Evolutionary conservation across 192 early-diverging fungal species (phyloP).

Genomic region (Thoreauomyces humboldtii): DNA sequence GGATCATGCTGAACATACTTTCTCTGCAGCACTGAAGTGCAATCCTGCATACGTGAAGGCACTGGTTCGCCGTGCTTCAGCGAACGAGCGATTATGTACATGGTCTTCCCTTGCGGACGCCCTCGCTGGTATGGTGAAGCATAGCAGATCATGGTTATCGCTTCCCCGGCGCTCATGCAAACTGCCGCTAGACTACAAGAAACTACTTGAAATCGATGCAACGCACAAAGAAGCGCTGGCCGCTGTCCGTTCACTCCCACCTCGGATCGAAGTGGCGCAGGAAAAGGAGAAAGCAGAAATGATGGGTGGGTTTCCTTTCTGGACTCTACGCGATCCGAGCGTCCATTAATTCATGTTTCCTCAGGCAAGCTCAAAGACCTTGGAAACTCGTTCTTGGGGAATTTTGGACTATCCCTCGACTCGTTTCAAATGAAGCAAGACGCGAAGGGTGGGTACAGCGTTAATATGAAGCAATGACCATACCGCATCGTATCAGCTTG

Average conservation of each 20-base stretch:
- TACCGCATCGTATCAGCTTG: too few species aligned
- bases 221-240: conserved; percentile 28
- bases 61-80: conserved; percentile 57
- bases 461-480: conserved; percentile 68
- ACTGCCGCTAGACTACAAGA: conserved; percentile 45
- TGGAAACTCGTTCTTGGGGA: conserved; percentile 71
- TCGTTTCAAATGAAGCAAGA: conserved; percentile 70
- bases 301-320: conserved; percentile 38
- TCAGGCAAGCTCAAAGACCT: conserved; percentile 66
- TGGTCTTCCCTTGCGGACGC: conserved; percentile 46
- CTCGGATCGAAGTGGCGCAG: conserved; percentile 40
- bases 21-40: conserved; percentile 45
- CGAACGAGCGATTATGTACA: conserved; percentile 50
- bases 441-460: conserved; percentile 50
- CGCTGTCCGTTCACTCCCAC: conserved; percentile 44
- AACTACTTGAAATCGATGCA: conserved; percentile 31
- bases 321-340: background rate
- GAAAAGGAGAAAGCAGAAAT: conserved; percentile 71
- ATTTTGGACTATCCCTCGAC: conserved; percentile 69
- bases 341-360: background rate
- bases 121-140: conserved; percentile 40
- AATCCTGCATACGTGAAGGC: conserved; percentile 60
- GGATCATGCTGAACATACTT: too few species aligned
- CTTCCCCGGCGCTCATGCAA: too few species aligned
- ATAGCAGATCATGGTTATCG: too few species aligned